Conservation (phyloP, 1,284 basidiomycete species). For the Cystobasidiaceae sp. region DNA sequence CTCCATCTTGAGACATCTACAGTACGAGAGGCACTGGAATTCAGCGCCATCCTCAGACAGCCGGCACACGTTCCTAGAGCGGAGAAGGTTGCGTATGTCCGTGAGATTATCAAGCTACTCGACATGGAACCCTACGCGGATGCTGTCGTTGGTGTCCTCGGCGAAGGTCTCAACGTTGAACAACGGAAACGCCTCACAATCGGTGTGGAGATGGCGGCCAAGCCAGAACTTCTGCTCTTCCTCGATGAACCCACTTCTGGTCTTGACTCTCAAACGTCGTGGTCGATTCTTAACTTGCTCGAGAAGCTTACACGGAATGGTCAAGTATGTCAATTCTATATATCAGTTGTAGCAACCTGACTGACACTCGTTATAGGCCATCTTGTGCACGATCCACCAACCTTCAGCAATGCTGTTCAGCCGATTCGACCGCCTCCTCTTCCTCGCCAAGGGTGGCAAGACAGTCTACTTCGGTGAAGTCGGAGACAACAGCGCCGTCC, state of each 20-base stretch:
- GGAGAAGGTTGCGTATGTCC: constrained; percentile 77
- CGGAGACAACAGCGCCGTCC: constrained; percentile 52
- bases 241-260: constrained; percentile 60
- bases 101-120: constrained; percentile 71
- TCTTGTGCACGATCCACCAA: constrained; percentile 59
- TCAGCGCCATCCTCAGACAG: constrained; percentile 77
- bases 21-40: constrained; percentile 75
- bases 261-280: constrained; percentile 61
- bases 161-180: constrained; percentile 58
- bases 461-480: constrained; percentile 58
- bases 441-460: constrained; percentile 52
- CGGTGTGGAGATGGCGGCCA: constrained; percentile 70
- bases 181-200: constrained; percentile 74
- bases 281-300: constrained; percentile 74
- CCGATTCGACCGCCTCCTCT: constrained; percentile 60
- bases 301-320: constrained; percentile 75
- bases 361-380: too few species aligned
- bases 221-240: constrained; percentile 70
- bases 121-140: constrained; percentile 66
- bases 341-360: constrained; percentile 55
- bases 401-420: constrained; percentile 59
- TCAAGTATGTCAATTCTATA: too few species aligned
- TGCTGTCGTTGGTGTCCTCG: constrained; percentile 69
- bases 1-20: constrained; percentile 55
- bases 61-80: constrained; percentile 58